Percentiles rank a stretch among this genome's conserved stretches.
Conservation (phyloP, 176 grass and related monocot species). For the Oryza nivara region DNA sequence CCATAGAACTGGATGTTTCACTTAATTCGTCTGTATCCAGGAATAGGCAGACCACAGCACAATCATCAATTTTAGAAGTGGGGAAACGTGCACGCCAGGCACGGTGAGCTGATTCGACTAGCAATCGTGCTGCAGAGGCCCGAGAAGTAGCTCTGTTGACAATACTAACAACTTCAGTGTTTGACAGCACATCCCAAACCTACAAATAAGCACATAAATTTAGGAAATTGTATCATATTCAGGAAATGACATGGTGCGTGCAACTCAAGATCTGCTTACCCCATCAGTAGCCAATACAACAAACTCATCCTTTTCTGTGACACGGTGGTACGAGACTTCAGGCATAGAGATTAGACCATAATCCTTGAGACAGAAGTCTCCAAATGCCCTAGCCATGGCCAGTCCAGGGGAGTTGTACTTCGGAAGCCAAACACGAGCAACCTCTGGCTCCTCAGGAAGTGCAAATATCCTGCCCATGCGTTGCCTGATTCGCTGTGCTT, state of each 20-base stretch:
- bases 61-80: conserved; percentile 77
- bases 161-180: conserved; percentile 70
- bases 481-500: conserved; percentile 75
- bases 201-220: conserved; percentile 30
- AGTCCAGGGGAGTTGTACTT: conserved; percentile 79
- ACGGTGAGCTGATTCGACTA: conserved; percentile 65
- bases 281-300: conserved; percentile 83
- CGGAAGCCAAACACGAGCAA: conserved; percentile 84
- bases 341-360: conserved; percentile 86
- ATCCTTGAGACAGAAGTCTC: conserved; percentile 91
- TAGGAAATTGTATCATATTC: neutral
- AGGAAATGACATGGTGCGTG: neutral
- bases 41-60: conserved; percentile 80
- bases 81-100: conserved; percentile 74
- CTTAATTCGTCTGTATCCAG: conserved; percentile 51
- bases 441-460: conserved; percentile 80
- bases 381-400: conserved; percentile 93
- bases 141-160: conserved; percentile 57
- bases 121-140: conserved; percentile 55
- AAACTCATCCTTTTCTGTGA: conserved; percentile 77
- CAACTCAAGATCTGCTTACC: conserved; percentile 47
- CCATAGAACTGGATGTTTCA: conserved; percentile 38
- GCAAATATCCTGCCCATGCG: conserved; percentile 88
- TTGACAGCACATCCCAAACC: conserved; percentile 90
- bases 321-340: conserved; percentile 58